Conservation (phyloP, 108 stramenopile species). For the Thalassiosira profunda region DNA sequence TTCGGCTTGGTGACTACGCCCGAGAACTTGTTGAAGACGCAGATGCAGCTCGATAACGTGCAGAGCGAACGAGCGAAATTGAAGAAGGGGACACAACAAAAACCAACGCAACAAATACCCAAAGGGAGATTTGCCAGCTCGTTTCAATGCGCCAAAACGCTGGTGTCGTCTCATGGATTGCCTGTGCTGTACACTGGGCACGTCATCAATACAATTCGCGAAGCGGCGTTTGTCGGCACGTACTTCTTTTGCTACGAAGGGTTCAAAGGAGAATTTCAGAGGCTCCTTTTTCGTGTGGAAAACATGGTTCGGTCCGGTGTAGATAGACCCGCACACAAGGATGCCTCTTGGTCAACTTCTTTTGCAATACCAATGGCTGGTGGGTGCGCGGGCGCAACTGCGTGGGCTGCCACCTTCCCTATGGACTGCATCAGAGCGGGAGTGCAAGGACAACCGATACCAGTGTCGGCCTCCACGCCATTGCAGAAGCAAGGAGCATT, state of each 20-base stretch:
- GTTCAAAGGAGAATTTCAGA: conserved; percentile 47
- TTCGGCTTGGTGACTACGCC: conserved; percentile 84
- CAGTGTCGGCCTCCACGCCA: conserved; percentile 9
- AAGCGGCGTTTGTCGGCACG: conserved; percentile 78
- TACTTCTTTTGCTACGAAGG: conserved; percentile 95
- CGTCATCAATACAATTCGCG: conserved; percentile 85
- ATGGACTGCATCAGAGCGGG: conserved; percentile 91
- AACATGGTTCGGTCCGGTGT: not conserved
- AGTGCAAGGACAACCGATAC: conserved; percentile 71
- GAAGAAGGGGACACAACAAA: conserved; percentile 9
- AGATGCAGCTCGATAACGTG: conserved; percentile 64
- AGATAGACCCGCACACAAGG: not conserved
- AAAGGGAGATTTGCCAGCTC: conserved; percentile 65
- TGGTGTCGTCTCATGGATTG: conserved; percentile 63
- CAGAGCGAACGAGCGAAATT: conserved; percentile 25
- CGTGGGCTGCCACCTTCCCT: conserved; percentile 92
- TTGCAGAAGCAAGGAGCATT: conserved; percentile 51
- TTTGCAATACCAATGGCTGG: conserved; percentile 88
- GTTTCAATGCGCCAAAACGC: conserved; percentile 63
- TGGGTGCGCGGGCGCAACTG: conserved; percentile 82
- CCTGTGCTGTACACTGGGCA: conserved; percentile 84
- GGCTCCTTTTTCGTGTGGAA: conserved; percentile 11
- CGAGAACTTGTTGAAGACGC: conserved; percentile 86
- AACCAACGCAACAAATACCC: conserved; percentile 11
- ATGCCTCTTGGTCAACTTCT: conserved; percentile 25